Percentiles rank a stretch among this genome's conserved stretches.
Evolutionary conservation across 768 basidiomycete species (phyloP).

Genomic region (Boletus reticulatus): DNA sequence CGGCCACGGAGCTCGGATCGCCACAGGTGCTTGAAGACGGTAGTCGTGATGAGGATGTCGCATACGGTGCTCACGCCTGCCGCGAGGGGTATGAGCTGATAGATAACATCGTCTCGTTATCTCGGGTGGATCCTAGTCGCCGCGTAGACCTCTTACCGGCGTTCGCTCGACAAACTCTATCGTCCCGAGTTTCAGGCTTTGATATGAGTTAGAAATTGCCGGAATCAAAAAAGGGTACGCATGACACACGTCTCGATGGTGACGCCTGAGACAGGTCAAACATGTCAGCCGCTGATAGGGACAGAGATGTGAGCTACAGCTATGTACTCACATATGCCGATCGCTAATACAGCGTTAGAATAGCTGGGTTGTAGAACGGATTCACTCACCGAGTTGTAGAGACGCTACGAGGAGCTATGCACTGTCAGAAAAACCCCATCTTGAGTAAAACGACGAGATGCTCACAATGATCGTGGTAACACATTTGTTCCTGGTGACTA

Average conservation of each 20-base stretch:
- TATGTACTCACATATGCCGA: slow-evolving; percentile 9
- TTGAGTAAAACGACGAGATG: not conserved
- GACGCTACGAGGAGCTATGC: not conserved
- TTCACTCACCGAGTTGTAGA: slow-evolving; percentile 5
- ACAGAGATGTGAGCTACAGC: not conserved
- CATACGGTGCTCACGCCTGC: slow-evolving; percentile 6
- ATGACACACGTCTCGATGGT: slow-evolving; percentile 1
- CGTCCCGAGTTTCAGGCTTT: slow-evolving; percentile 3
- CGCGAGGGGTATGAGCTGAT: slow-evolving; percentile 7
- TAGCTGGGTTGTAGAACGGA: too few species aligned
- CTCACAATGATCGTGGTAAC: slow-evolving; percentile 2
- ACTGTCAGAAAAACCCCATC: not conserved
- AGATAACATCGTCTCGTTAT: not conserved
- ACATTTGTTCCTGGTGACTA: not conserved
- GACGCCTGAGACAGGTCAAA: not conserved
- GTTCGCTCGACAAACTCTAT: slow-evolving; percentile 5
- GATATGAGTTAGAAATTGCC: not conserved
- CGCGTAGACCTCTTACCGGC: not conserved
- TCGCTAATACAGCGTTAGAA: not conserved
- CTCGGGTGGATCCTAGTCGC: too few species aligned
- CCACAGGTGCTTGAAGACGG: slow-evolving; percentile 12
- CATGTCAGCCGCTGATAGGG: not conserved
- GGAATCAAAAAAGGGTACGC: not conserved
- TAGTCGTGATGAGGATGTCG: slow-evolving; percentile 10
- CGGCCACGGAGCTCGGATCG: slow-evolving; percentile 7